phyloP scores from a whole-genome alignment of 192 early-diverging fungal species.

The Podochytrium sp. region DNA sequence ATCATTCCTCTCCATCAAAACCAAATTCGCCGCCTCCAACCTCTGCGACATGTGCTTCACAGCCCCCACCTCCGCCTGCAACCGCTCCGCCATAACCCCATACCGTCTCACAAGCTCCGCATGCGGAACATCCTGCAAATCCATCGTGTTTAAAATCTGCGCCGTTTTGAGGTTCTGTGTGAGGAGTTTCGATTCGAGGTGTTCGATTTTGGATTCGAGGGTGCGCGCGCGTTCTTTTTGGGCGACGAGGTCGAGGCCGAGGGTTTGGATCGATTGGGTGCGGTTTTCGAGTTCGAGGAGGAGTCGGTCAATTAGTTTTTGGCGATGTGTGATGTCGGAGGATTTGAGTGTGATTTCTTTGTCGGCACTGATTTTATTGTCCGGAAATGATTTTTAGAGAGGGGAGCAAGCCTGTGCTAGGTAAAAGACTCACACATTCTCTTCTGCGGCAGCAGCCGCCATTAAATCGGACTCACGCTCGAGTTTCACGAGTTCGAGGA shows the following conservation, averaged over 20 bases:
- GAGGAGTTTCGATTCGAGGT: conserved; percentile 28
- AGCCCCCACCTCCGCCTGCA: conserved; percentile 28
- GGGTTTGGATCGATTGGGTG: conserved; percentile 42
- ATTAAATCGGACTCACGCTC: conserved; percentile 11
- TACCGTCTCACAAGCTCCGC: conserved; percentile 47
- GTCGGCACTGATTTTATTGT: too few species aligned
- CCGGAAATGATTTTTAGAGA: too few species aligned
- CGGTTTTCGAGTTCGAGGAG: conserved; percentile 46
- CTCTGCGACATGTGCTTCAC: conserved; percentile 12
- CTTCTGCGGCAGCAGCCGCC: neutral
- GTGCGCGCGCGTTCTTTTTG: conserved; percentile 35
- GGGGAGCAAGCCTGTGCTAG: neutral
- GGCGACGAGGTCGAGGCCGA: conserved; percentile 44
- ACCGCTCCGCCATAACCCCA: conserved; percentile 38
- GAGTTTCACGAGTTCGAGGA: conserved; percentile 16
- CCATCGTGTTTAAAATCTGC: conserved; percentile 42
- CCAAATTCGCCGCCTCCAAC: conserved; percentile 37
- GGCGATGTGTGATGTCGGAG: conserved; percentile 42
- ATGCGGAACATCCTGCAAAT: conserved; percentile 42
- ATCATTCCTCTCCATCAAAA: conserved; percentile 36
- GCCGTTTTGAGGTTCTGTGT: conserved; percentile 37
- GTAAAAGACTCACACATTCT: neutral
- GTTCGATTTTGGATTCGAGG: conserved; percentile 37
- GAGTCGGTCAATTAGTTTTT: conserved; percentile 48
- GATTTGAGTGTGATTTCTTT: conserved; percentile 22